A percentile compares a stretch with the other conserved stretches of the same genome.
Conservation (phyloP, 169 alveolate genomes). For the Blepharisma undulans region DNA sequence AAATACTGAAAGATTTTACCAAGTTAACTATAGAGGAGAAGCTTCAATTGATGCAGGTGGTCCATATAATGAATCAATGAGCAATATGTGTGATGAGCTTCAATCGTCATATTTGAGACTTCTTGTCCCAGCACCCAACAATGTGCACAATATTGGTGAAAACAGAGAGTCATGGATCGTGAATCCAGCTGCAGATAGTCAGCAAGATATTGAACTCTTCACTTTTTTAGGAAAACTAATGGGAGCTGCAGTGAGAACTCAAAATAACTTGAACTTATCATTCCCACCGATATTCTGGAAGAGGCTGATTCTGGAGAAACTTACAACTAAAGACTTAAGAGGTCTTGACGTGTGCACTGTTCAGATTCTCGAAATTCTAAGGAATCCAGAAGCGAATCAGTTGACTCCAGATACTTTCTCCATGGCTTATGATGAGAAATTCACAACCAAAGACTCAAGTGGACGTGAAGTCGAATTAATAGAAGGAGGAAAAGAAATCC, state of each 20-base stretch:
- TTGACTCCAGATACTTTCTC: constrained; percentile 27
- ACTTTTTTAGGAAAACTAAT: constrained; percentile 79
- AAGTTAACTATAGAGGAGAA: constrained; percentile 60
- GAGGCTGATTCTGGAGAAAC: constrained; percentile 62
- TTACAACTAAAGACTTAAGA: constrained; percentile 71
- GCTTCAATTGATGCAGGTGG: constrained; percentile 69
- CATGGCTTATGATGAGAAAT: constrained; percentile 13
- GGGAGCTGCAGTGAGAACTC: constrained; percentile 87
- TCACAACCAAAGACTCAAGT: constrained; percentile 34
- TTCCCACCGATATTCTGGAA: constrained; percentile 87
- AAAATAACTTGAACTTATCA: constrained; percentile 74
- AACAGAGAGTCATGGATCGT: constrained; percentile 41
- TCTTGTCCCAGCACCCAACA: constrained; percentile 50
- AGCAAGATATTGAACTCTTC: constrained; percentile 54
- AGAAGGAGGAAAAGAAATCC: constrained; percentile 20
- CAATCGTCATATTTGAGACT: constrained; percentile 55
- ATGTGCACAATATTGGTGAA: constrained; percentile 28
- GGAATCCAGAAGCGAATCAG: constrained; percentile 35
- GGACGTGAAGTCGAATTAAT: constrained; percentile 31
- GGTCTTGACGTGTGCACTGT: constrained; percentile 76
- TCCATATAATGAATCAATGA: constrained; percentile 58
- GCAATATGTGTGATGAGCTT: constrained; percentile 61
- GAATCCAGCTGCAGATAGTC: constrained; percentile 17
- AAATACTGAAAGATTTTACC: constrained; percentile 20
- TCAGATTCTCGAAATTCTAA: constrained; percentile 68